Evolutionary conservation across 306 rosid species (phyloP).

Genomic region (Fagus sylvatica): DNA sequence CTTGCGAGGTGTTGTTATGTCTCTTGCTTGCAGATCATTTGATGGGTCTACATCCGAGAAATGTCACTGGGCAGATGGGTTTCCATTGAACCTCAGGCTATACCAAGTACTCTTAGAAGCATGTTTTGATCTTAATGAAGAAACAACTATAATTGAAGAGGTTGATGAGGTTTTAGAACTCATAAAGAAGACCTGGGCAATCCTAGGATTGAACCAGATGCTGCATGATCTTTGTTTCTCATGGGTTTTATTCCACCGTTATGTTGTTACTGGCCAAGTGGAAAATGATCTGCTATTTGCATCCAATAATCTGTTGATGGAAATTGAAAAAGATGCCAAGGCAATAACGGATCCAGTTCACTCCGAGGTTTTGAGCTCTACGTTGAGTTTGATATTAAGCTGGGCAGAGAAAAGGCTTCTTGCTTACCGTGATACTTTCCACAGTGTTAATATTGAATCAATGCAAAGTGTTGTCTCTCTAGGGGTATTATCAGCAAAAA

Average conservation of each 20-base stretch:
- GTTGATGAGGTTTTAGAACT: conserved; percentile 91
- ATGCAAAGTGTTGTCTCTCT: conserved; percentile 74
- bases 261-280: conserved; percentile 67
- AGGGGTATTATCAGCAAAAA: conserved; percentile 68
- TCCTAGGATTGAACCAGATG: conserved; percentile 78
- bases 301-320: conserved; percentile 66
- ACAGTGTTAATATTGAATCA: conserved; percentile 66
- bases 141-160: conserved; percentile 76
- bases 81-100: conserved; percentile 85
- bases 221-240: conserved; percentile 84
- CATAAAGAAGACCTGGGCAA: conserved; percentile 88
- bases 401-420: conserved; percentile 90
- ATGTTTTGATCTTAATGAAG: conserved; percentile 79
- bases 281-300: conserved; percentile 84
- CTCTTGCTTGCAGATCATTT: conserved; percentile 79
- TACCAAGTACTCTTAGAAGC: conserved; percentile 84
- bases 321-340: conserved; percentile 68
- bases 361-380: conserved; percentile 51
- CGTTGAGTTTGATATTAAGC: conserved; percentile 48
- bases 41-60: conserved; percentile 59
- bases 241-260: conserved; percentile 82
- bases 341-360: conserved; percentile 50
- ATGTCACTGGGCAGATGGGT: conserved; percentile 98
- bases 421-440: conserved; percentile 66
- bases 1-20: conserved; percentile 54